Evolutionary conservation across 1,284 basidiomycete species (phyloP).

Genomic region (Fomitopsis schrenkii): DNA sequence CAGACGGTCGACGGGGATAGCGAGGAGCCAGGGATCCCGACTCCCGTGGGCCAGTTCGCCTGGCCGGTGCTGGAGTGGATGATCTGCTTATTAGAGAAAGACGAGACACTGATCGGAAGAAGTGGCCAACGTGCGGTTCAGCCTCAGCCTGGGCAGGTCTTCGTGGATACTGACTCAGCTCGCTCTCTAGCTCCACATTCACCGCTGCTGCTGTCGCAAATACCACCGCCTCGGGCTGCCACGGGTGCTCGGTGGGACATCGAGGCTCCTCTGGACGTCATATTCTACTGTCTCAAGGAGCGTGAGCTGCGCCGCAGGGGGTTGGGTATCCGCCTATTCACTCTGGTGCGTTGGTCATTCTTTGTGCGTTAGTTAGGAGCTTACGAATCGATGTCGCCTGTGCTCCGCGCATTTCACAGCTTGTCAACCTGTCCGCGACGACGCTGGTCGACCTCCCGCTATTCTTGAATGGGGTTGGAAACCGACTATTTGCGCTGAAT

Average conservation of each 20-base stretch:
- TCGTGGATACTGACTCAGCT: not conserved
- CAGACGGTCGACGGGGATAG: conserved; percentile 20
- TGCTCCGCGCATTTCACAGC: conserved; percentile 28
- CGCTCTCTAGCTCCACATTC: conserved; percentile 48
- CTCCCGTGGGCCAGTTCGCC: conserved; percentile 48
- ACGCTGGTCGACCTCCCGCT: conserved; percentile 43
- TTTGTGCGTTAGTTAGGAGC: not conserved
- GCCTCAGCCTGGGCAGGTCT: not conserved
- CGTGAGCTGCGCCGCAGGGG: conserved; percentile 32
- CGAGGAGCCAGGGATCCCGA: conserved; percentile 20
- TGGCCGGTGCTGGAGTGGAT: conserved; percentile 68
- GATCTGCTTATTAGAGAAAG: conserved; percentile 59
- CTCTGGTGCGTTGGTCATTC: conserved; percentile 36
- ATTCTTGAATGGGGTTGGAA: conserved; percentile 45
- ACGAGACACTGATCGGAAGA: conserved; percentile 38
- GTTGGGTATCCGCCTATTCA: conserved; percentile 48
- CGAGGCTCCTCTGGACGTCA: conserved; percentile 51
- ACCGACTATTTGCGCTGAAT: conserved; percentile 37
- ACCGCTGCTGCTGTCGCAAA: conserved; percentile 55
- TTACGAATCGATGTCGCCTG: no score
- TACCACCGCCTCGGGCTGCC: conserved; percentile 53
- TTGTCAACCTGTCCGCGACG: conserved; percentile 51
- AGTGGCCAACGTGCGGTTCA: conserved; percentile 27
- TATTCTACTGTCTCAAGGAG: conserved; percentile 45
- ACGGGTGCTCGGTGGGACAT: conserved; percentile 52